Conservation (phyloP, 495 filamentous ascomycete genomes). For the Penicillium tannophilum region DNA sequence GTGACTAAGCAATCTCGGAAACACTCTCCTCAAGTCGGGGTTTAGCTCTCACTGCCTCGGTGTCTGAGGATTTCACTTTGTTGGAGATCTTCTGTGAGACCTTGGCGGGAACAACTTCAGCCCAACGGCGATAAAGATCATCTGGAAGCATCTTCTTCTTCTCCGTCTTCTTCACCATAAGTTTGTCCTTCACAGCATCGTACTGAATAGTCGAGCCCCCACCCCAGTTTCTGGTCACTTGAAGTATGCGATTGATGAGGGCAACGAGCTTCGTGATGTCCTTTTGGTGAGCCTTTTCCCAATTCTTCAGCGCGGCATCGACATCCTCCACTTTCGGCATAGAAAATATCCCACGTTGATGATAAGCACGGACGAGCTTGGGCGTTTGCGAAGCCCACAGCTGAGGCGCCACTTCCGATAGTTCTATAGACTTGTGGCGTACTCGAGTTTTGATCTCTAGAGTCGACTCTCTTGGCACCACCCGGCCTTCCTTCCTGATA, state of each 20-base stretch:
- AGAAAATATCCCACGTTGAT: constrained; percentile 43
- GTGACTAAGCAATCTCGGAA: too few species aligned
- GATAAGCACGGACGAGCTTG: constrained; percentile 51
- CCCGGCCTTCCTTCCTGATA: constrained; percentile 36
- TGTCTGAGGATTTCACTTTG: too few species aligned
- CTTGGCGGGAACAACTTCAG: not conserved
- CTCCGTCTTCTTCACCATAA: constrained; percentile 28
- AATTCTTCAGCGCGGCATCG: constrained; percentile 30
- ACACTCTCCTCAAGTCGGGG: too few species aligned
- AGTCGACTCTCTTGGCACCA: constrained; percentile 36
- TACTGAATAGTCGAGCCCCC: constrained; percentile 35
- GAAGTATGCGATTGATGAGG: constrained; percentile 40
- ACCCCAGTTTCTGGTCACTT: constrained; percentile 28
- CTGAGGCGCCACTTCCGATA: constrained; percentile 44
- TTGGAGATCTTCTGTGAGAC: not conserved
- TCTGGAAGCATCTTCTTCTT: constrained; percentile 37
- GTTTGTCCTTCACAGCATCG: constrained; percentile 27
- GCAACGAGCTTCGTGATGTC: constrained; percentile 35
- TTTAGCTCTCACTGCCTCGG: too few species aligned
- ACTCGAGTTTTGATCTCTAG: constrained; percentile 55
- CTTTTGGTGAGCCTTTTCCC: constrained; percentile 40
- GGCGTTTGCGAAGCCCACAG: constrained; percentile 55
- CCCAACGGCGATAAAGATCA: constrained; percentile 21
- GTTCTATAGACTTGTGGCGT: constrained; percentile 33
- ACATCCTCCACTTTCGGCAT: constrained; percentile 39